Base-by-base conservation (phyloP, 2,329 filamentous ascomycete genomes). In the Cladosporium oxysporum region DNA sequence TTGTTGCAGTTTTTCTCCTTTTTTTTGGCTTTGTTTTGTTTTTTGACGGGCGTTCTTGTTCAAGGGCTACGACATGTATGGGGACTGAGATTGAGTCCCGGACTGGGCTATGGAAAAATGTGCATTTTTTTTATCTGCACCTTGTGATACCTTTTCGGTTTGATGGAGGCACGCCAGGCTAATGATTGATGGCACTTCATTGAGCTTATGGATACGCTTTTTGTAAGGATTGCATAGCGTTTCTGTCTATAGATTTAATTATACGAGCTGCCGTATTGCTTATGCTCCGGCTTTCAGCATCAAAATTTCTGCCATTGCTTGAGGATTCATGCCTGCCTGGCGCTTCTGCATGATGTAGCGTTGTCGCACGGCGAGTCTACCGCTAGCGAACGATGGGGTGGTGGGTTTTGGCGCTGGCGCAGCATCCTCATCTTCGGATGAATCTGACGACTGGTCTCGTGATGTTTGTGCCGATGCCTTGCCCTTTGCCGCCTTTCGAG, bases 301-400 rank as follows among this genome's bases (percentile, higher is more conserved):
- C 71, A 90, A 88, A 74, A 91, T 91, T 87, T 97, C 93, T 77
- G 93, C 94, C 74, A 98, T 79, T 16, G 93, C 91, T 74, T 90
- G 88, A 58, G 89, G 85, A 77, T 97, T 91, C 81, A 92, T 85
- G 66, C 93, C 86, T 2, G 93, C 93, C 81, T 90, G 87, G 73
- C 88, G 89, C 83, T 98, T 98, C 72, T 95, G 91, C 65, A 90
- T 90, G 73, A 98, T 97, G 78, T 93, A 92, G 67, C 92, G 85
- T 71, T 91, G 88, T 69, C 94, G 84, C 57, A 93, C 87, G 64
- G 90, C 86, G 76, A 93, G 91, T 69, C 92, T 86, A 44, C 67
- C 58, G 60, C 74, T 72, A 16, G 66, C 69, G 23, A 66, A 59
- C 33, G 66, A 66, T 29, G 72, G 26, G 66, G 67, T 71, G 60